These are phyloP conservation scores for Chaetomium olivaceum DNA, from an alignment of 2,329 filamentous ascomycete genomes.

Conservation along the genomic window DNA sequence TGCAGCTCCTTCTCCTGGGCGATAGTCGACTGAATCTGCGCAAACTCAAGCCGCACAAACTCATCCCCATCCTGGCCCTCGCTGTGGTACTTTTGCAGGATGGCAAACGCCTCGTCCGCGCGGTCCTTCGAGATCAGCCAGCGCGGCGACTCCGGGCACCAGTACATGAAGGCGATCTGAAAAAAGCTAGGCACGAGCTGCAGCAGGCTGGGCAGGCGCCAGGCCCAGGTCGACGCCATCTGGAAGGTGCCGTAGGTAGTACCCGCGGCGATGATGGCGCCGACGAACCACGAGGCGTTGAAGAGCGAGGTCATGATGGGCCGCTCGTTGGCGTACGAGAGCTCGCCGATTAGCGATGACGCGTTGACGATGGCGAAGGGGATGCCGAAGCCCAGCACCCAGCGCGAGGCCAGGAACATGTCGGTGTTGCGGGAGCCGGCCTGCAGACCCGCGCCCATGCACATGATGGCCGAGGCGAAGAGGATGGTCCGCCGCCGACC, in stretches of 20 bases:
- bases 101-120: constrained; percentile 54
- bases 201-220: constrained; percentile 39
- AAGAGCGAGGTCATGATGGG: constrained; percentile 38
- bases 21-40: constrained; percentile 56
- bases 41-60: constrained; percentile 57
- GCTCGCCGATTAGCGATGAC: constrained; percentile 41
- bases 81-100: constrained; percentile 58
- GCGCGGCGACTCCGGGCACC: constrained; percentile 53
- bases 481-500: constrained; percentile 43
- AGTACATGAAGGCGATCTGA: constrained; percentile 35
- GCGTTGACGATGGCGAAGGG: constrained; percentile 40
- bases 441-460: constrained; percentile 42
- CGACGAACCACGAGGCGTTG: constrained; percentile 36
- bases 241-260: constrained; percentile 40
- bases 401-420: constrained; percentile 40
- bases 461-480: constrained; percentile 39
- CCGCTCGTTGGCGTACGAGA: constrained; percentile 39
- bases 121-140: constrained; percentile 53
- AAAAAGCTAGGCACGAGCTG: constrained; percentile 35
- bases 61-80: constrained; percentile 54
- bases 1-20: constrained; percentile 49
- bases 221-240: constrained; percentile 41
- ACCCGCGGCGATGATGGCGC: constrained; percentile 41
- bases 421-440: constrained; percentile 36
- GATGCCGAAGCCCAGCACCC: constrained; percentile 40